Evolutionary conservation across 768 basidiomycete genomes (phyloP), one percentile per base, ranked within the genome.

Genomic region (Xerocomellus chrysenteron): DNA sequence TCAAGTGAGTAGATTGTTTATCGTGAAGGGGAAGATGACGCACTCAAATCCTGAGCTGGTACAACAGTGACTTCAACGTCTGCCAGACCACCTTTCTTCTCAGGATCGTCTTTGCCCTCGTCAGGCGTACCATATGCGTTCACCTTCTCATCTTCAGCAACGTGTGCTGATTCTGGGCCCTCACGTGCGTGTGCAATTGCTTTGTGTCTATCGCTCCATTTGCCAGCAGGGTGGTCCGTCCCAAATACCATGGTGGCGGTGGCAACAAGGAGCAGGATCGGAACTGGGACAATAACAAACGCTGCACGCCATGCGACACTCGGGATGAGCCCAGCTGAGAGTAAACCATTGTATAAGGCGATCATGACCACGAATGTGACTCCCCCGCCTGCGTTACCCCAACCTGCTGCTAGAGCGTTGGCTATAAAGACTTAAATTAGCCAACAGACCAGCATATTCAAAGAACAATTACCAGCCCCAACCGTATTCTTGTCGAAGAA

Each of bases 231-330:
- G 24, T 56, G 55, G 32, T 56, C 55, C 5, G 55, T 56, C 17
- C 55, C 55, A 11, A 56, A 41, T 40, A 51, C 39, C 50, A 56
- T 17, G 45, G 51, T 8, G 9, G 55, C 28, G 4, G 19, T 4
- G 6, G 82, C 82, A 10, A 76, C 73, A 21, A 71, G 43, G 50
- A 84, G 66, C 3, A 86, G 71, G 36, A 80, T 68, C 1, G 83
- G 84, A 0, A 81, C 80, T 3, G 83, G 83, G n/a, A 84, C 78
- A 40, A 82, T 72, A 3, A 72, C 82, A 60, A 84, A 86, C 1
- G 82, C 69, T 5, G 74, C 78, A 46, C 84, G 69, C 84, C 84
- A 86, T 5, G 84, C 80, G 0, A 72, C 56, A 55, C 78, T 74
- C 12, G 73, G 47, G 0, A 68, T 59, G 30, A 82, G 69, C 1